Conservation (phyloP, 257 asterid genomes). For the Primulina huaijiensis region DNA sequence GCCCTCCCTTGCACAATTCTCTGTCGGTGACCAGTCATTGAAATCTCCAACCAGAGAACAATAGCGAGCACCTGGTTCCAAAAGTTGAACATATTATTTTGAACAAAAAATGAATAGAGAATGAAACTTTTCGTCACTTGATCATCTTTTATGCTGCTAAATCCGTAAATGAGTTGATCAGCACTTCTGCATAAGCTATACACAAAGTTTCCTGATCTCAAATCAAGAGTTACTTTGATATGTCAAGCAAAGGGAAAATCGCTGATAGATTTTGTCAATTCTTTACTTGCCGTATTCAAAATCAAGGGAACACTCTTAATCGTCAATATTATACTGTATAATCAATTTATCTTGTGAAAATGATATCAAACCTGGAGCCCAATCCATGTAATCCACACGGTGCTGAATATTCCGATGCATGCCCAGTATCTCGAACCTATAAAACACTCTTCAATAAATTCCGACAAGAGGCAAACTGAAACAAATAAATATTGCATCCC, state of each 20-base stretch:
- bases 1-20: conserved; percentile 89
- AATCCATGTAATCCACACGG: conserved; percentile 92
- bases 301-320: conserved; percentile 12
- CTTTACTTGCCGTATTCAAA: not conserved
- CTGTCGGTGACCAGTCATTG: conserved; percentile 93
- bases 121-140: not conserved
- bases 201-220: not conserved
- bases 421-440: conserved; percentile 78
- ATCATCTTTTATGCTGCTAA: not conserved
- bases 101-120: conserved; percentile 20
- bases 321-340: not conserved
- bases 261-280: conserved; percentile 2
- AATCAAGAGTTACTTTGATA: conserved; percentile 7
- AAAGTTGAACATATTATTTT: conserved; percentile 25
- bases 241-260: conserved; percentile 18
- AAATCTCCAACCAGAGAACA: conserved; percentile 89
- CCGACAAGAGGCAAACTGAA: conserved; percentile 15
- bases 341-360: conserved; percentile 2
- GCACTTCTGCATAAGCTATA: not conserved
- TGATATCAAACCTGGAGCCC: conserved; percentile 89
- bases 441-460: conserved; percentile 16
- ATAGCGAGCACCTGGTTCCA: conserved; percentile 85
- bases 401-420: conserved; percentile 89
- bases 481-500: conserved; percentile 18
- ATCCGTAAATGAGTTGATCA: conserved; percentile 6